These are phyloP conservation scores for Tolypocladium cylindrosporum DNA, from an alignment of 2,329 filamentous ascomycete genomes.

Conservation along the genomic window DNA sequence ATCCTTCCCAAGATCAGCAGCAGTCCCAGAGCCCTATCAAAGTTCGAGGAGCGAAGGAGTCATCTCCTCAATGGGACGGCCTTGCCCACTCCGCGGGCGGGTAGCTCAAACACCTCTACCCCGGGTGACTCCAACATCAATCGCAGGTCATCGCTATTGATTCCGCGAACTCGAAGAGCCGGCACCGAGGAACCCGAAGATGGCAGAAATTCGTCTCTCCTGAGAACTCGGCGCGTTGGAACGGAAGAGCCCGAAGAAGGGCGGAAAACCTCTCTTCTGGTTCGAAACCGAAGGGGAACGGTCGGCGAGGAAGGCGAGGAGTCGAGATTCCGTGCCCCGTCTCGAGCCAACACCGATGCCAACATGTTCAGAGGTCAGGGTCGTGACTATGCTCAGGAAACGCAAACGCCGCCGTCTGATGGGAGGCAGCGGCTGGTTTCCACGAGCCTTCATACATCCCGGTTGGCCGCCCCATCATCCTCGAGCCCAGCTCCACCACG, in stretches of 20 bases:
- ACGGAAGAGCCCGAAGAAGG: conserved; percentile 39
- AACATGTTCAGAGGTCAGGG: conserved; percentile 23
- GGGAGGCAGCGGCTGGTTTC: conserved; percentile 39
- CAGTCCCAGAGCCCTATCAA: conserved; percentile 38
- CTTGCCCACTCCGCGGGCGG: conserved; percentile 34
- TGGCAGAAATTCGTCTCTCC: conserved; percentile 37
- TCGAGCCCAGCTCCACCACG: conserved; percentile 29
- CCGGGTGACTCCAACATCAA: conserved; percentile 24
- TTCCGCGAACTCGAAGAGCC: conserved; percentile 34
- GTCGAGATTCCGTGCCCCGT: conserved; percentile 42
- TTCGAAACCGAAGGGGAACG: conserved; percentile 35
- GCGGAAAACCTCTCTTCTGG: conserved; percentile 30
- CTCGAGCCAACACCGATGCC: conserved; percentile 48
- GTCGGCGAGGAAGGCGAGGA: conserved; percentile 40
- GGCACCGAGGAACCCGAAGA: conserved; percentile 42
- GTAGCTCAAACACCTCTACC: conserved; percentile 27
- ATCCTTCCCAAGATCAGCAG: conserved; percentile 24
- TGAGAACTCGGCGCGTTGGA: conserved; percentile 33
- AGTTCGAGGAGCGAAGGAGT: conserved; percentile 42
- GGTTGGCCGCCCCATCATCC: conserved; percentile 29
- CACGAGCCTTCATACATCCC: conserved; percentile 34
- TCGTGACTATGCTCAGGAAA: conserved; percentile 19
- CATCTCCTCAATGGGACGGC: conserved; percentile 34
- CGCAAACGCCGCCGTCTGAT: conserved; percentile 22
- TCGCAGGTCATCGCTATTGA: conserved; percentile 45